Base-by-base conservation (phyloP, 768 basidiomycete genomes). In the Lactarius indigo region DNA sequence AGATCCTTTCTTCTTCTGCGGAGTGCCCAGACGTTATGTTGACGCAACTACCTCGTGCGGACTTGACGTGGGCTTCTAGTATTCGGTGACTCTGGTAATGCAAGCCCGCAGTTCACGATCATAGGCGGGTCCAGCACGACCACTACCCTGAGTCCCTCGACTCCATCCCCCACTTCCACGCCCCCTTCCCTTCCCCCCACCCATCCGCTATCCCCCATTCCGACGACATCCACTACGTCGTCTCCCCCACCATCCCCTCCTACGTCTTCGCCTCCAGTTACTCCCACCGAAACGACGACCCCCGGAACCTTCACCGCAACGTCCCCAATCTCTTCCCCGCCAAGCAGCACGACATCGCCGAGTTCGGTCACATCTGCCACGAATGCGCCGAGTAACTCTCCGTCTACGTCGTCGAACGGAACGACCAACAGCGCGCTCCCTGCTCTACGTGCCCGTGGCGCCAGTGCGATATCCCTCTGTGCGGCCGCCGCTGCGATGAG, bases 1-100 rank as follows among this genome's bases (percentile, higher is more conserved):
- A 60, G 7, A 20, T 17, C 30, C 52, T 8, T 55, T 1, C 39
- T 1, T 17, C 23, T 31, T 12, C 7, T 64, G 23, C 64, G n/a
- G 5, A 50, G 13, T 50, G 50, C 23, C 23, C 5, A 6, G 26
- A 52, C 47, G 47, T 23, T 28, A 54, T 17, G 41, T 15, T 37
- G 31, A 57, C 23, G 13, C 20, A 37, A 39, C 37, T 50, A 26
- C 33, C 20, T 30, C 62, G 39, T 54, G 55, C n/a, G 47, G 20
- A 18, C 57, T 52, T 52, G 23, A 13, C 26, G 50, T 52, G 50
- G 50, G 50, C 26, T 52, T 52, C 23, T 47, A 83, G 83, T 83
- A 59, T 82, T 82, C 64, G 83, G 83, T 23, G 81, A 83, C 70
- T 83, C 83, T 37, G 82, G 81, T 50, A 79, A 83, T 72, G 71